Conservation (phyloP, 2,329 filamentous ascomycete species). For the Macrophomina phaseolina region DNA sequence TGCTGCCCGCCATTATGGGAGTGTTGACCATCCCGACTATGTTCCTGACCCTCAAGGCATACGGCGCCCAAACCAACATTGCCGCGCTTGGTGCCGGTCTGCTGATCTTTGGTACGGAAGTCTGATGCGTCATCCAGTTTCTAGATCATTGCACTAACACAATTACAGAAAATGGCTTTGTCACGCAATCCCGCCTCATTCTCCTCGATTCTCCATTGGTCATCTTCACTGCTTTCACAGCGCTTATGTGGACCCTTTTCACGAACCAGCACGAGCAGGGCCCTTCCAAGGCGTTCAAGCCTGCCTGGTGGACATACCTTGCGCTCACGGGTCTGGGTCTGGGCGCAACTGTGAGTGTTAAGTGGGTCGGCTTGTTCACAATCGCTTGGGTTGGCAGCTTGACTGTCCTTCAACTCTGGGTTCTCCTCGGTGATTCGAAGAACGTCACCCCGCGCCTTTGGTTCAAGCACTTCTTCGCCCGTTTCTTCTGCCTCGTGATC, state of each 20-base stretch:
- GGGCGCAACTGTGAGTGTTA: conserved; percentile 91
- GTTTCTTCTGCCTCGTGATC: conserved; percentile 87
- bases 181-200: conserved; percentile 94
- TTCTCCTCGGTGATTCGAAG: conserved; percentile 86
- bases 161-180: conserved; percentile 83
- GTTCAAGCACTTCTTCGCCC: conserved; percentile 92
- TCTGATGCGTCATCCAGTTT: conserved; percentile 6
- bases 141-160: conserved; percentile 31
- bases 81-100: conserved; percentile 82
- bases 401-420: conserved; percentile 92
- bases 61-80: conserved; percentile 85
- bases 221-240: conserved; percentile 90
- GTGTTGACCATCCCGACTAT: conserved; percentile 88
- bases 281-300: conserved; percentile 82
- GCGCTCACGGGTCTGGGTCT: conserved; percentile 83
- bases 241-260: conserved; percentile 88
- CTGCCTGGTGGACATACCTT: conserved; percentile 99
- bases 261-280: conserved; percentile 97
- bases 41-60: conserved; percentile 91
- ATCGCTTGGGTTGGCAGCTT: conserved; percentile 96
- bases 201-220: conserved; percentile 94
- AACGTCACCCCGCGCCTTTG: conserved; percentile 85
- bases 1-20: conserved; percentile 89
- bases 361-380: conserved; percentile 98
- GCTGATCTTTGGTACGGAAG: conserved; percentile 78